Evolutionary conservation across 202 grass and related monocot genomes (phyloP), one percentile per base, ranked within the genome.

Genomic region (Saccharum hybrid): DNA sequence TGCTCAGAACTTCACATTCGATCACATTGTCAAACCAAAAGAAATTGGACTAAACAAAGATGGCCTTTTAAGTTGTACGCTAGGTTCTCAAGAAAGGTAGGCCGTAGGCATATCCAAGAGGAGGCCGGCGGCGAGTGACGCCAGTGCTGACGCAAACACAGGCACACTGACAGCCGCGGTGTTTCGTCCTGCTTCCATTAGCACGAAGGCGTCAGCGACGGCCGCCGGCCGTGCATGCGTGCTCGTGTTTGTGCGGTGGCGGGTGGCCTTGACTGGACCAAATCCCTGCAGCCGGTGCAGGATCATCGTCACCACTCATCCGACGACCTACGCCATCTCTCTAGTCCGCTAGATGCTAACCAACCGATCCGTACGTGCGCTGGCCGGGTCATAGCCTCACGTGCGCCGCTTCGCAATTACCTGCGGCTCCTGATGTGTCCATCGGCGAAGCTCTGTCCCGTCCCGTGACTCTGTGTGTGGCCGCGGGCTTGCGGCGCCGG

Each of bases 201-300:
- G 38, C 70, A 1, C 38, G 26, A 86, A 81, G 84, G 71, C 71
- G 63, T 33, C 82, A 56, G 19, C 54, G 18, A 19, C 19, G 19
- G n/a, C 19, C 19, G 19, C 15, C 22, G 11, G n/a, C n/a, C n/a
- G n/a, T 3, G 38, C 52, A 18, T 40, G 52, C 52, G 6, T 41
- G 23, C 39, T 16, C 21, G 6, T 11, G 18, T 46, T 46, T 48
- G 45, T 48, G 16, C 6, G 51, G 49, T 52, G 49, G 49, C 48
- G 36, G 36, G 5, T 9, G 6, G 66, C 78, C 49, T 77, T 87
- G 85, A 87, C 85, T 5, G 63, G 78, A 82, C 40, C 85, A 40
- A 82, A 63, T 70, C 51, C n/a, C 8, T 18, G 75, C 4, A 2
- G 74, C 74, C 45, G 12, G 45, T 48, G 45, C 4, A 48, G 2